Conservation (phyloP, 2,329 filamentous ascomycete genomes). For the Rachicladosporium sp. region DNA sequence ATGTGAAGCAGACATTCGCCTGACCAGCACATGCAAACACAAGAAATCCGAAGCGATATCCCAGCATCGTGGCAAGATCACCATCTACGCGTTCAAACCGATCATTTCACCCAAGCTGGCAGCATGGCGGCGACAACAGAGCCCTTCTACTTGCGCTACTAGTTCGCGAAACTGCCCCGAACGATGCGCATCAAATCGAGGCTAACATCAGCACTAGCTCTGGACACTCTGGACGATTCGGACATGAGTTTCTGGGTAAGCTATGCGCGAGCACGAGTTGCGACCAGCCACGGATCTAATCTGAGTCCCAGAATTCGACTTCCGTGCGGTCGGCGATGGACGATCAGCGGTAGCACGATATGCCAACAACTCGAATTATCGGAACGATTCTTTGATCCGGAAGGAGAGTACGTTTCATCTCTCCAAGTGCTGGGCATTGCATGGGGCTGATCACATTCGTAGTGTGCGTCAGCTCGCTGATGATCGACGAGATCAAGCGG, state of each 20-base stretch:
- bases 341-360: constrained; percentile 89
- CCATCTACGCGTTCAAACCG: no score
- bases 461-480: constrained; percentile 92
- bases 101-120: background rate
- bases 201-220: constrained; percentile 47
- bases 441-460: constrained; percentile 1
- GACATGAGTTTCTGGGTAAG: constrained; percentile 91
- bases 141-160: constrained; percentile 92
- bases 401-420: constrained; percentile 74
- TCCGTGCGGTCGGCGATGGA: constrained; percentile 82
- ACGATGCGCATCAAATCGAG: no score
- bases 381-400: constrained; percentile 93
- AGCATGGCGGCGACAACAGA: constrained; percentile 57
- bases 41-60: no score
- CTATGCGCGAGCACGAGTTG: background rate
- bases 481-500: constrained; percentile 89
- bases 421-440: background rate
- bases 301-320: constrained; percentile 70
- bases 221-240: constrained; percentile 91
- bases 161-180: constrained; percentile 48
- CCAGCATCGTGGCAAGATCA: no score
- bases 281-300: background rate
- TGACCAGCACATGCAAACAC: no score
- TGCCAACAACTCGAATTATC: constrained; percentile 98
- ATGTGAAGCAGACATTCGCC: no score